Base-by-base conservation (phyloP, 352 stramenopile genomes). In the Globisporangium rhizosaccharum region DNA sequence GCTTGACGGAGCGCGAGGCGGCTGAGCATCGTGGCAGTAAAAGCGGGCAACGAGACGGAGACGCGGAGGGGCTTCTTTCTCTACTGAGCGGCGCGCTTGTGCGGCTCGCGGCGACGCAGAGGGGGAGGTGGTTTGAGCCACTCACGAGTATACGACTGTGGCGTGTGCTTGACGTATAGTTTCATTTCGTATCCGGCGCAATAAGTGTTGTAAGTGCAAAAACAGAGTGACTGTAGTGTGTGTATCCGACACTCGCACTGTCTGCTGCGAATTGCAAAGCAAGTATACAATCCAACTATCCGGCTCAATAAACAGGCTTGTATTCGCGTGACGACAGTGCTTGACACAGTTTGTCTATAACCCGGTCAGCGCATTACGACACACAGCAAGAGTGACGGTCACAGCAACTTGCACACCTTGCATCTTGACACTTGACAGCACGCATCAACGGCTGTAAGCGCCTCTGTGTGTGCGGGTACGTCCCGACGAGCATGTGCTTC, bases 1-100 rank as follows among this genome's bases (percentile, higher is more conserved):
- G 72, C 70, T 66, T 83, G 73, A 66, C 80, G 79, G 68, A 92
- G 79, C 63, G 79, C 80, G 63, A 87, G 72, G 65, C 80, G 80
- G 72, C 75, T 78, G 66, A 92, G 80, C 82, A 92, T 92, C 46
- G 45, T 61, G 54, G 20, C 20, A 25, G n/a, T 14, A 12, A 47
- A 10, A 12, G 41, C 41, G 11, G 41, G 46, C 30, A 33, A 39
- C 41, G 18, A 56, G 49, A 61, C 33, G 56, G 56, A 46, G 41
- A n/a, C 41, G 41, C 41, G 41, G 41, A 51, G 45, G 45, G 45
- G 47, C 57, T 56, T 51, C 48, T 51, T 62, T 62, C 57, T 56
- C 57, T 62, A 57, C 42, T 62, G 57, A 39, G 47, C 37, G 36
- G 17, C 36, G 23, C 41, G 28, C 30, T 9, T 0, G n/a, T 18